A percentile compares a stretch with the other conserved stretches of the same genome.
These are phyloP conservation scores for Suillus ampliporus DNA, from an alignment of 768 basidiomycete species.

Conservation along the genomic window DNA sequence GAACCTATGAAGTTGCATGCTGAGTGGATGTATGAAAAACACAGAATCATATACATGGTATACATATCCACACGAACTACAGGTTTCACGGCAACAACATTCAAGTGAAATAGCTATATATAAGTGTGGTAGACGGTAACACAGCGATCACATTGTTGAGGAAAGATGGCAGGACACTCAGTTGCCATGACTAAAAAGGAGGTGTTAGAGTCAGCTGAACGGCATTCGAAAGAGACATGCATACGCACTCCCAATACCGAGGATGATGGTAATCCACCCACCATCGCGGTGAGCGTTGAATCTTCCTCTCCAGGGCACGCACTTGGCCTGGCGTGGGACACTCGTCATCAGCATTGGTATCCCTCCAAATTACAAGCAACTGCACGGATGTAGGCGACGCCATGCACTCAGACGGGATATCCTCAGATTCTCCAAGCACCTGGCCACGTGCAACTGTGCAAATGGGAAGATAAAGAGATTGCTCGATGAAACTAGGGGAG, in stretches of 20 bases:
- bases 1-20: background rate
- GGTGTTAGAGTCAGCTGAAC: background rate
- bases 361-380: slow-evolving; percentile 1
- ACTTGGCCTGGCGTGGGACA: slow-evolving; percentile 1
- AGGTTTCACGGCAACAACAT: background rate
- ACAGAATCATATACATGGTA: background rate
- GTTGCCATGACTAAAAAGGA: too few species aligned
- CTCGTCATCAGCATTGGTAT: background rate
- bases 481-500: background rate
- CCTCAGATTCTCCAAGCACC: background rate
- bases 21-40: background rate
- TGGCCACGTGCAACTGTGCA: background rate
- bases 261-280: slow-evolving; percentile 7
- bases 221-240: background rate
- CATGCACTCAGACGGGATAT: slow-evolving; percentile 5
- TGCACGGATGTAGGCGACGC: background rate
- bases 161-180: background rate
- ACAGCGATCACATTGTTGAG: background rate
- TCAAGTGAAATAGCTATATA: background rate
- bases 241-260: background rate
- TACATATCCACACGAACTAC: background rate
- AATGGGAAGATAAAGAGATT: slow-evolving; percentile 1
- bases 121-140: too few species aligned
- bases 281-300: slow-evolving; percentile 5
- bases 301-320: slow-evolving; percentile 1